Evolutionary conservation across 2,329 filamentous ascomycete species (phyloP).

Genomic region (Pseudonectria buxi): DNA sequence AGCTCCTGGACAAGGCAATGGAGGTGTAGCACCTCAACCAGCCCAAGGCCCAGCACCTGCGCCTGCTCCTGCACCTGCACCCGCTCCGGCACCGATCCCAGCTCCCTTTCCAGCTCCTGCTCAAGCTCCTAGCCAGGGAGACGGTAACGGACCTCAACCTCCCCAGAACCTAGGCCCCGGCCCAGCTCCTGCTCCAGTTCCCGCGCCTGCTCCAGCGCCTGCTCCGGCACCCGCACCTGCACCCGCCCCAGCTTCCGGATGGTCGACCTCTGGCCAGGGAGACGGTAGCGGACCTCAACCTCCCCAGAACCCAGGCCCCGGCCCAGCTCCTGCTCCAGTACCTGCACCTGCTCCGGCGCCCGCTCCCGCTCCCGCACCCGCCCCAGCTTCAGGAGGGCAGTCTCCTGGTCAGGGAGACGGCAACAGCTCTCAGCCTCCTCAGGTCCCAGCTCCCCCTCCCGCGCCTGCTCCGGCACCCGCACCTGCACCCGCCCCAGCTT

Average conservation of each 20-base stretch:
- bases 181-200: not conserved
- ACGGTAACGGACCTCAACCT: no score
- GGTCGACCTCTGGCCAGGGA: conserved; percentile 1
- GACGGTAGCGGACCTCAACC: conserved; percentile 1
- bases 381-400: not conserved
- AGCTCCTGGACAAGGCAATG: not conserved
- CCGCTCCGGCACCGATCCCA: not conserved
- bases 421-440: no score
- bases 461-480: not conserved
- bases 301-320: not conserved
- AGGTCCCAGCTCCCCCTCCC: not conserved
- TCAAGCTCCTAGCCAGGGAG: not conserved
- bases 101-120: not conserved
- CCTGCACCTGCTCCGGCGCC: conserved; percentile 1
- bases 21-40: not conserved
- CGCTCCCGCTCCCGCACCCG: not conserved
- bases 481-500: not conserved
- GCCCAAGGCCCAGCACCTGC: not conserved
- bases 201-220: not conserved
- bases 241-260: not conserved
- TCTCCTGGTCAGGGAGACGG: not conserved
- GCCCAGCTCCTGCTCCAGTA: not conserved
- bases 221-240: not conserved
- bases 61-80: not conserved
- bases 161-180: not conserved